A percentile compares a stretch with the other conserved stretches of the same genome.
Evolutionary conservation across 768 basidiomycete genomes (phyloP).

Genomic region (Boletus reticuloceps): DNA sequence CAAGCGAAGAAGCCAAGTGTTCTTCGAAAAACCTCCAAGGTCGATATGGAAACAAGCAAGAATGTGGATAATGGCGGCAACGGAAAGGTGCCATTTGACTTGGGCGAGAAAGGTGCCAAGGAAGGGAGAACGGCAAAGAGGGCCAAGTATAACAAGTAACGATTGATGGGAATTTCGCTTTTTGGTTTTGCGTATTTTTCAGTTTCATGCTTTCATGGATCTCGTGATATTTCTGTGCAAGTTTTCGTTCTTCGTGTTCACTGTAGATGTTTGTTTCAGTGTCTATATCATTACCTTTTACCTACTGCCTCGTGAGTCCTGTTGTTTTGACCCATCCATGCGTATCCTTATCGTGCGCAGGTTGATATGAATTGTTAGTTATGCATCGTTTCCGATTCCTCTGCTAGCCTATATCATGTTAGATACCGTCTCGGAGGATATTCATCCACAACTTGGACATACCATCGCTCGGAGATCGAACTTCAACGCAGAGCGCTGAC

Average conservation of each 20-base stretch:
- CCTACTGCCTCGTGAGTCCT: no score
- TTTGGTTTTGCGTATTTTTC: not conserved
- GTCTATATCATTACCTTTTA: not conserved
- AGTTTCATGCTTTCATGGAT: constrained; percentile 9
- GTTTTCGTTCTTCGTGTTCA: constrained; percentile 15
- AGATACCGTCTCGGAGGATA: no score
- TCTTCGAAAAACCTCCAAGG: constrained; percentile 8
- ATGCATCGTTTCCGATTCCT: no score
- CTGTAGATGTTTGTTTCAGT: not conserved
- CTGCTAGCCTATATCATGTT: no score
- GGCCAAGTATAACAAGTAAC: constrained; percentile 5
- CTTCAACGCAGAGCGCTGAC: no score
- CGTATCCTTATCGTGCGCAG: no score
- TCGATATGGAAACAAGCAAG: constrained; percentile 1
- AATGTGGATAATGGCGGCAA: not conserved
- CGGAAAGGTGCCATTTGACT: constrained; percentile 44
- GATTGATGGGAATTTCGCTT: not conserved
- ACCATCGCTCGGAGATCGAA: no score
- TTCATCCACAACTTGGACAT: no score
- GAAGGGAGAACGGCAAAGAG: constrained; percentile 20
- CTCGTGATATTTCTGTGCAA: not conserved
- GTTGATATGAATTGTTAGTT: no score
- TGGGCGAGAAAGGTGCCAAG: constrained; percentile 82
- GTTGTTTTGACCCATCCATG: no score
- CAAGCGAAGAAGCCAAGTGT: constrained; percentile 28